Conservation (phyloP, 495 filamentous ascomycete genomes). For the Cercophora newfieldiana region DNA sequence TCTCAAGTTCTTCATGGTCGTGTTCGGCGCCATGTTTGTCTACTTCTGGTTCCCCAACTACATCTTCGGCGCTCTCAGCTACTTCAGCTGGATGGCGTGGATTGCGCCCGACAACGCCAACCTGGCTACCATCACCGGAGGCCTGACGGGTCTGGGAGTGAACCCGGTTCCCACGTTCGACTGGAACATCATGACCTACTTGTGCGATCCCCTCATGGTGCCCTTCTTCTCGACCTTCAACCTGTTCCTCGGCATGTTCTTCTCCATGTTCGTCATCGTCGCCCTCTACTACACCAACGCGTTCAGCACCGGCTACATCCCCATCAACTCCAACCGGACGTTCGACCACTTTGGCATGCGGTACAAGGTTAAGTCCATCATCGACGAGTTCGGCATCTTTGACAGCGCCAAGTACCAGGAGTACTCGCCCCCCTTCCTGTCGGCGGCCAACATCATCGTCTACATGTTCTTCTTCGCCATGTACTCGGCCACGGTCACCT, state of each 20-base stretch:
- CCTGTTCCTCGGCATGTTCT: constrained; percentile 35
- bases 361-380: constrained; percentile 40
- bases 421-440: constrained; percentile 45
- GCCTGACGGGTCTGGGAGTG: constrained; percentile 37
- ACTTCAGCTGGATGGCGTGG: constrained; percentile 48
- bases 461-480: constrained; percentile 46
- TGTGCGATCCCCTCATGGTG: constrained; percentile 42
- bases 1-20: constrained; percentile 37
- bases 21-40: constrained; percentile 40
- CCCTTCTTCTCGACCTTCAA: constrained; percentile 49
- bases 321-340: constrained; percentile 41
- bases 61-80: constrained; percentile 39
- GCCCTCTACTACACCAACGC: constrained; percentile 42
- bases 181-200: constrained; percentile 42
- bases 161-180: constrained; percentile 46
- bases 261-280: constrained; percentile 34
- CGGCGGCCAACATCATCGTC: constrained; percentile 34
- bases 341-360: constrained; percentile 40
- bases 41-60: constrained; percentile 51
- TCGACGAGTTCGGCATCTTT: constrained; percentile 41
- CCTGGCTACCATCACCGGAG: constrained; percentile 35
- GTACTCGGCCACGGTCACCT: constrained; percentile 42
- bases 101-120: constrained; percentile 40
- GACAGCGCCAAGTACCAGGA: constrained; percentile 36
- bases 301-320: constrained; percentile 41